Evolutionary conservation across 2,329 filamentous ascomycete species (phyloP).

Genomic region (Venturia nashicola): DNA sequence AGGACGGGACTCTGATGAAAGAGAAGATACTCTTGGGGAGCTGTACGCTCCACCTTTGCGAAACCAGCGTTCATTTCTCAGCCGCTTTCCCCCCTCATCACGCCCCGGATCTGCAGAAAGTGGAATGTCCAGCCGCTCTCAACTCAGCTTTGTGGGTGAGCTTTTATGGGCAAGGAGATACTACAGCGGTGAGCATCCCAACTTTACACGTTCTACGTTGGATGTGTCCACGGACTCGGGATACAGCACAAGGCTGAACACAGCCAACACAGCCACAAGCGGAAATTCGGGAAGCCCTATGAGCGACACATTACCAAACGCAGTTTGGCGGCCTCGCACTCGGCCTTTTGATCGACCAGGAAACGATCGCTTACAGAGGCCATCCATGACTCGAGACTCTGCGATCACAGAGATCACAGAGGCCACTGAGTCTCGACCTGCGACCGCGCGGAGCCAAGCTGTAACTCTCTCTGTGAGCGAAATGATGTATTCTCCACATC

Average conservation of each 20-base stretch:
- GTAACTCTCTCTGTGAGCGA: slow-evolving; percentile 18
- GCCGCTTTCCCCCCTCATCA: slow-evolving; percentile 20
- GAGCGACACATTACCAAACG: slow-evolving; percentile 24
- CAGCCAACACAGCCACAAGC: slow-evolving; percentile 20
- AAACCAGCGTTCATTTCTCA: slow-evolving; percentile 23
- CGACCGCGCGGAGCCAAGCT: slow-evolving; percentile 14
- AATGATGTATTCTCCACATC: slow-evolving; percentile 18
- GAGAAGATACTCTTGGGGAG: slow-evolving; percentile 26
- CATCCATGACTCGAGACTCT: background rate
- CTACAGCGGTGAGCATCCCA: slow-evolving; percentile 10
- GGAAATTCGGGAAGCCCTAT: slow-evolving; percentile 24
- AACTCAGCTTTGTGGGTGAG: slow-evolving; percentile 10
- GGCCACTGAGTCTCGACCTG: background rate
- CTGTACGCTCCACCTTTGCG: slow-evolving; percentile 23
- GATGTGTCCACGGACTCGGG: background rate
- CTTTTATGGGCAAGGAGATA: slow-evolving; percentile 8
- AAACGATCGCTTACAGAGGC: background rate
- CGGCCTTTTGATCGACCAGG: slow-evolving; percentile 18
- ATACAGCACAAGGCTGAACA: slow-evolving; percentile 6
- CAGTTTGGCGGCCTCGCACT: slow-evolving; percentile 26
- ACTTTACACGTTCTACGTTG: background rate
- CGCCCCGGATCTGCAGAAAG: slow-evolving; percentile 22
- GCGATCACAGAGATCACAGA: slow-evolving; percentile 2
- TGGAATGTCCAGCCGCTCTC: slow-evolving; percentile 17
- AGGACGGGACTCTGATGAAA: slow-evolving; percentile 24